phyloP scores from a whole-genome alignment of 2,329 filamentous ascomycete genomes.

The Tolypocladium tropicale region DNA sequence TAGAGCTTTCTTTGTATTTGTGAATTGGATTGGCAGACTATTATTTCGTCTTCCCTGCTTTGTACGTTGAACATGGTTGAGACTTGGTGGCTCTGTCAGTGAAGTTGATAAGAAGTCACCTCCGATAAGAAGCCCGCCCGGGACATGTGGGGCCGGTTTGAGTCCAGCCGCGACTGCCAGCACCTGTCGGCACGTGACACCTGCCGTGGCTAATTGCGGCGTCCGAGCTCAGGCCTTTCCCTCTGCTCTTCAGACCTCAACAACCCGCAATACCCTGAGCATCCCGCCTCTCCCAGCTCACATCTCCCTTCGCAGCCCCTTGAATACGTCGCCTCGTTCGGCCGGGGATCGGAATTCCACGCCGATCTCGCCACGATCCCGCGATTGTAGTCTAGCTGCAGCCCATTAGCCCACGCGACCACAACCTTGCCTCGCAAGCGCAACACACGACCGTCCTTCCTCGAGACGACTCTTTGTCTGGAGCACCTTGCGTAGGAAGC shows the following conservation, averaged over 20 bases:
- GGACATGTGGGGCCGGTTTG: background rate
- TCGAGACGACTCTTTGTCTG: background rate
- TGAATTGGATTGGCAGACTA: background rate
- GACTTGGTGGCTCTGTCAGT: no score
- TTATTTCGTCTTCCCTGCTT: background rate
- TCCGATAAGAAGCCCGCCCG: no score
- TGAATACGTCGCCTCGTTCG: no score
- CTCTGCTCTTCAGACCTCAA: background rate
- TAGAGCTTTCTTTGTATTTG: background rate
- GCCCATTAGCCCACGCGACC: background rate
- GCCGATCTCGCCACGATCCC: background rate
- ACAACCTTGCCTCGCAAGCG: background rate
- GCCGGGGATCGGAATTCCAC: background rate
- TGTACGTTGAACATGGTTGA: background rate
- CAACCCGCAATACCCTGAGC: background rate
- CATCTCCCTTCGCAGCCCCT: background rate
- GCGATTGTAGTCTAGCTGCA: background rate
- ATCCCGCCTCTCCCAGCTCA: background rate
- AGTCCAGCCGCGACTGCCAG: background rate
- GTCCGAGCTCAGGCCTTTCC: background rate
- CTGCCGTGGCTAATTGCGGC: background rate
- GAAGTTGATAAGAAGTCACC: no score
- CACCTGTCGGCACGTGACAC: background rate
- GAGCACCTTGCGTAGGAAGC: constrained; percentile 2
- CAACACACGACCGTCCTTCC: background rate